Conservation (phyloP, 1,139 yeast species). For the Candida anutae region DNA sequence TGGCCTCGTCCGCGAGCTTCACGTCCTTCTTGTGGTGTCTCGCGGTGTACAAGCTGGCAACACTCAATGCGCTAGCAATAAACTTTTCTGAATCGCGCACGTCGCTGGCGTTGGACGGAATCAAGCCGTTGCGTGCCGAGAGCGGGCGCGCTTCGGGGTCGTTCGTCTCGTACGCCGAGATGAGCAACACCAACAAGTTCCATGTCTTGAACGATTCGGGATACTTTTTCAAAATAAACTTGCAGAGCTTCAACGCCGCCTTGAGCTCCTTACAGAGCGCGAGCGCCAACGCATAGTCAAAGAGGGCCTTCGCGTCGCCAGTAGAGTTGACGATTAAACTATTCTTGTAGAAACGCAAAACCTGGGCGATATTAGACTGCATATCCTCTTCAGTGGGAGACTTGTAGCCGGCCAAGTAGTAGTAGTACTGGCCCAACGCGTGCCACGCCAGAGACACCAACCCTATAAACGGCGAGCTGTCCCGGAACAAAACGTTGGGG, state of each 20-base stretch:
- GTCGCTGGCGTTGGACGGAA: slow-evolving; percentile 3
- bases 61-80: slow-evolving; percentile 35
- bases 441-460: slow-evolving; percentile 33
- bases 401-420: slow-evolving; percentile 22
- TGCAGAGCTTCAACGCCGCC: slow-evolving; percentile 31
- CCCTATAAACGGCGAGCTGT: slow-evolving; percentile 22
- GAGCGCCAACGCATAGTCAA: slow-evolving; percentile 31
- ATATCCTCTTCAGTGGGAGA: slow-evolving; percentile 18
- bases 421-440: slow-evolving; percentile 27
- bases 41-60: slow-evolving; percentile 32
- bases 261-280: slow-evolving; percentile 20
- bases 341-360: slow-evolving; percentile 25
- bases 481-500: slow-evolving; percentile 23
- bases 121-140: slow-evolving; percentile 1
- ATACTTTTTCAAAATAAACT: slow-evolving; percentile 34
- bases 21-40: slow-evolving; percentile 23
- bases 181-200: slow-evolving; percentile 33
- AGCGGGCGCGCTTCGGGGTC: slow-evolving; percentile 12
- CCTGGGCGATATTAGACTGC: slow-evolving; percentile 9
- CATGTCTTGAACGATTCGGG: slow-evolving; percentile 41
- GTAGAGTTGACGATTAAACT: slow-evolving; percentile 34
- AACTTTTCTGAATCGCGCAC: slow-evolving; percentile 28
- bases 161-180: slow-evolving; percentile 21
- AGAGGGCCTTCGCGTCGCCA: slow-evolving; percentile 24
- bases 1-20: slow-evolving; percentile 28